A percentile compares a stretch with the other conserved stretches of the same genome.
phyloP scores from a whole-genome alignment of 2,329 filamentous ascomycete species.

The Verticillium albo-atrum region DNA sequence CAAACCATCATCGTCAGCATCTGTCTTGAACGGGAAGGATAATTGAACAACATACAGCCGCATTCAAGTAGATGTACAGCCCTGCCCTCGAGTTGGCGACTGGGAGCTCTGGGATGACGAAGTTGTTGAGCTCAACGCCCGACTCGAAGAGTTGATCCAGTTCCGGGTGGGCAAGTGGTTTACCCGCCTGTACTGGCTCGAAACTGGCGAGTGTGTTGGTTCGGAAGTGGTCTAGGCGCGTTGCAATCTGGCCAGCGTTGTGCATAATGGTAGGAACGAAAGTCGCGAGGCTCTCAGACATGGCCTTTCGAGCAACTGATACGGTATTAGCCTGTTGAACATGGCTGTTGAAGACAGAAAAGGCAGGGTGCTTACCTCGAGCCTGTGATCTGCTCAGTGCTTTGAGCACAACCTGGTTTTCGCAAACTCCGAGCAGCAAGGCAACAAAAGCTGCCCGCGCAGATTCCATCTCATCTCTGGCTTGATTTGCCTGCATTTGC shows the following conservation, averaged over 20 bases:
- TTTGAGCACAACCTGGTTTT: slow-evolving; percentile 51
- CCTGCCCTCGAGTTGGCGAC: slow-evolving; percentile 73
- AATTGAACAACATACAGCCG: slow-evolving; percentile 54
- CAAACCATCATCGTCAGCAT: slow-evolving; percentile 16
- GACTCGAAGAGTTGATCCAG: slow-evolving; percentile 57
- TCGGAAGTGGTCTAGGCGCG: slow-evolving; percentile 53
- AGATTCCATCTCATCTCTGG: slow-evolving; percentile 54
- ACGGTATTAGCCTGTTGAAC: neutral
- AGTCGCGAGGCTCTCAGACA: slow-evolving; percentile 45
- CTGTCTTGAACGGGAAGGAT: neutral
- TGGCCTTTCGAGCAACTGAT: slow-evolving; percentile 39
- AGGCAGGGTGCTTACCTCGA: slow-evolving; percentile 38
- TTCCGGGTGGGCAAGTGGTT: slow-evolving; percentile 41
- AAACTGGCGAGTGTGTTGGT: slow-evolving; percentile 50
- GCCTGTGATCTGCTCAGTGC: slow-evolving; percentile 48
- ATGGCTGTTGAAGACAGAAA: slow-evolving; percentile 9
- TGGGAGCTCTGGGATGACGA: slow-evolving; percentile 60
- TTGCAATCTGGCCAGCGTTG: slow-evolving; percentile 47
- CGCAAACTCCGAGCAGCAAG: slow-evolving; percentile 56
- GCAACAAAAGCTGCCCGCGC: slow-evolving; percentile 60
- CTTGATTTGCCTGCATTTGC: slow-evolving; percentile 36
- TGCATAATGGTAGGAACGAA: slow-evolving; percentile 57
- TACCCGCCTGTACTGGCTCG: slow-evolving; percentile 51
- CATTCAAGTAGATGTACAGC: slow-evolving; percentile 80
- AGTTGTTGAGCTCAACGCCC: slow-evolving; percentile 49